Percentiles rank a stretch among this genome's conserved stretches.
Evolutionary conservation across 169 alveolate species (phyloP).

Genomic region (Plasmodium fragile): DNA sequence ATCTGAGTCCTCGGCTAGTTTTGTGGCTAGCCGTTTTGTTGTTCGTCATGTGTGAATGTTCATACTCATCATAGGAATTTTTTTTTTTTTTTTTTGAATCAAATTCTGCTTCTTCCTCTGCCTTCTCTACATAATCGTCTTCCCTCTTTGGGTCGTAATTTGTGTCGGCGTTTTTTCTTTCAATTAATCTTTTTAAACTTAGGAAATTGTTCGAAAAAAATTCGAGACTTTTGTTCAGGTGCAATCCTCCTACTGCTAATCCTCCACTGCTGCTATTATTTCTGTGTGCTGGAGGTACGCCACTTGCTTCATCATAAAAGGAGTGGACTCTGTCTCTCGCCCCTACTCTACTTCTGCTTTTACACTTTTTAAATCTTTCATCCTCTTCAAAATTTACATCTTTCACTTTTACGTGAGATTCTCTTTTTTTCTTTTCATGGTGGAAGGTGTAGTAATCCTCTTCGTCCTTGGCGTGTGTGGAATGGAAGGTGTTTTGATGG

Average conservation of each 20-base stretch:
- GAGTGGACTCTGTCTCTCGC: neutral
- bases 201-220: constrained; percentile 62
- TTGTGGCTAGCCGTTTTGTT: neutral
- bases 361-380: neutral
- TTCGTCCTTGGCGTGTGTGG: neutral
- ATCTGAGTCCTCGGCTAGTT: neutral
- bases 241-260: neutral
- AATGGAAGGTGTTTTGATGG: neutral
- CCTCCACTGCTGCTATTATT: neutral
- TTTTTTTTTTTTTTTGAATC: constrained; percentile 16
- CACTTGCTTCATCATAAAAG: neutral
- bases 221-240: constrained; percentile 20
- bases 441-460: neutral
- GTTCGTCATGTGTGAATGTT: neutral
- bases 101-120: neutral
- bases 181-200: constrained; percentile 25
- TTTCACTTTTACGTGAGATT: neutral
- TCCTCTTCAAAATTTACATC: neutral
- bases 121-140: constrained; percentile 15
- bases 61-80: constrained; percentile 5
- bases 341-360: neutral
- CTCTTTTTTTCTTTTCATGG: constrained; percentile 6
- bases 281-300: neutral
- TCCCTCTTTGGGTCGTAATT: constrained; percentile 11
- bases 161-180: constrained; percentile 9